Evolutionary conservation across 208 protist species (phyloP).

Genomic region (Leishmania amazonensis): DNA sequence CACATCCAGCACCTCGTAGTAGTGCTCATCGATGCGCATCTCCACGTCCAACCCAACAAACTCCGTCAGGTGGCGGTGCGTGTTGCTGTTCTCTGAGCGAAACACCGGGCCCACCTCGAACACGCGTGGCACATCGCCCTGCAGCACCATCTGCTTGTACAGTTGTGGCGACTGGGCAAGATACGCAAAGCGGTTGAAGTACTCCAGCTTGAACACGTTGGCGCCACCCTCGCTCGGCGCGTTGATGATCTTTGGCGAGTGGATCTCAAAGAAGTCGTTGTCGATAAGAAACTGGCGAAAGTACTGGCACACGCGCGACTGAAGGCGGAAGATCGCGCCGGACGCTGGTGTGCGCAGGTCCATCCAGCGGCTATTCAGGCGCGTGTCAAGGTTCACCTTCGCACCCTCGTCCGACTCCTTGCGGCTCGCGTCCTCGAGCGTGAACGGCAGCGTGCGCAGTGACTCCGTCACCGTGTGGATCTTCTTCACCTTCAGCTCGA

Average conservation of each 20-base stretch:
- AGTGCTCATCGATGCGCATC: constrained; percentile 99
- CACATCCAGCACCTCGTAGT: constrained; percentile 98
- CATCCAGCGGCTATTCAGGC: constrained; percentile 97
- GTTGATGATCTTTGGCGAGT: constrained; percentile 99
- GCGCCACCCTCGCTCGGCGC: constrained; percentile 96
- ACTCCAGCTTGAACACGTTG: constrained; percentile 94
- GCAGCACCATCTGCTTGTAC: constrained; percentile 99
- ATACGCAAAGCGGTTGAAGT: constrained; percentile 94
- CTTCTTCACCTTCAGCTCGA: constrained; percentile 82
- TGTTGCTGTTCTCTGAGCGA: constrained; percentile 99
- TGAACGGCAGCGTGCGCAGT: constrained; percentile 89
- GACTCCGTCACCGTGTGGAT: constrained; percentile 89
- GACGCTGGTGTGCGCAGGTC: constrained; percentile 98
- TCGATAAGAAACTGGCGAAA: constrained; percentile 97
- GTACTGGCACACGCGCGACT: constrained; percentile 93
- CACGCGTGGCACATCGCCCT: constrained; percentile 94
- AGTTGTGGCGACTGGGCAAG: constrained; percentile 99
- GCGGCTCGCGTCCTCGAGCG: constrained; percentile 91
- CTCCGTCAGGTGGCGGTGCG: constrained; percentile 99
- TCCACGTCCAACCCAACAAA: constrained; percentile 99
- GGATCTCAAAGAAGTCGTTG: constrained; percentile 98
- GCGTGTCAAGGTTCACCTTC: constrained; percentile 92
- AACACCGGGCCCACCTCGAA: constrained; percentile 98
- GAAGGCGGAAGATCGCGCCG: constrained; percentile 96
- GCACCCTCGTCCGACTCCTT: constrained; percentile 69